A percentile compares a stretch with the other conserved stretches of the same genome.
phyloP scores from a whole-genome alignment of 768 basidiomycete genomes.

The Termitomyces sp. region DNA sequence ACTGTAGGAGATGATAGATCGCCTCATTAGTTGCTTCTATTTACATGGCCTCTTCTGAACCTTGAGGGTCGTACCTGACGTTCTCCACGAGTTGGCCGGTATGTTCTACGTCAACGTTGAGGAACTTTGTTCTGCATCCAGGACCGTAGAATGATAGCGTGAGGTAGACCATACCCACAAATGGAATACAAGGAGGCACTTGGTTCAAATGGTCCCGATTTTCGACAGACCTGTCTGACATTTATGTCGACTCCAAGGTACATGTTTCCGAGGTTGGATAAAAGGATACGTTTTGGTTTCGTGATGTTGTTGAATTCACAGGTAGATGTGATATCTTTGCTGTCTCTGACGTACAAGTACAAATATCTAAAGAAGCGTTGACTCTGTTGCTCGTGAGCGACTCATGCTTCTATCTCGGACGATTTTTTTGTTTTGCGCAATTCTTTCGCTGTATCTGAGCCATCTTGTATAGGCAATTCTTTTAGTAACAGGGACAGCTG shows the following conservation, averaged over 20 bases:
- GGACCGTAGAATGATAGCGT: background rate
- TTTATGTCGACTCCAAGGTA: background rate
- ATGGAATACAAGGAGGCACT: background rate
- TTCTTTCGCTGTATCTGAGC: constrained; percentile 4
- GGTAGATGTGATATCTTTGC: background rate
- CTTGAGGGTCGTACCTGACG: background rate
- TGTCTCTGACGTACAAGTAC: background rate
- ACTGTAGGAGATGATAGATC: background rate
- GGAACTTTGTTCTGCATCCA: background rate
- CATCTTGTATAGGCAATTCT: constrained; percentile 28
- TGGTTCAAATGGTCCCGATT: background rate
- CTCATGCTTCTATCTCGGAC: background rate
- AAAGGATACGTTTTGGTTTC: background rate
- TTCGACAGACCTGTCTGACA: background rate
- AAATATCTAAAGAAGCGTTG: background rate
- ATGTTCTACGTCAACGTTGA: background rate
- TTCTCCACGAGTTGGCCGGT: background rate
- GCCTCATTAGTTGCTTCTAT: background rate
- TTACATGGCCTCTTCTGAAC: background rate
- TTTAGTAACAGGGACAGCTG: constrained; percentile 37
- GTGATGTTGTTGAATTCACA: background rate
- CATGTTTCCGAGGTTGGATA: background rate
- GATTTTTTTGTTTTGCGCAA: background rate
- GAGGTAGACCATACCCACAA: background rate
- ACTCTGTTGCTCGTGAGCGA: background rate